phyloP scores from a whole-genome alignment of 2,329 filamentous ascomycete species.

The Ophiostoma sp. region DNA sequence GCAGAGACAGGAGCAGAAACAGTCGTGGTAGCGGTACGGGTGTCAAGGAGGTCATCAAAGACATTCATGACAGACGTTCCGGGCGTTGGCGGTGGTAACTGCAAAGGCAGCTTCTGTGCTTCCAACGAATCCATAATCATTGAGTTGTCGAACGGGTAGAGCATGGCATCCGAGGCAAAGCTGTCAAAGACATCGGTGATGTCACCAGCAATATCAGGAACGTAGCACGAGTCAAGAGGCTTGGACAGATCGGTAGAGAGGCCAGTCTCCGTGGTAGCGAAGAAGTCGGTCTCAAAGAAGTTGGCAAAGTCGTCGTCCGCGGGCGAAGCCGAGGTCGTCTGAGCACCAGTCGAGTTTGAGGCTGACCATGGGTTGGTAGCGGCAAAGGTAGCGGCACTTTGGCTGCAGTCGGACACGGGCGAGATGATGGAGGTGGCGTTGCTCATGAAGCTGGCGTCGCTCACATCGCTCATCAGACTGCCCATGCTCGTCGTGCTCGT shows the following conservation, averaged over 20 bases:
- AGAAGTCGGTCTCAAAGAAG: slow-evolving; percentile 35
- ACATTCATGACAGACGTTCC: neutral
- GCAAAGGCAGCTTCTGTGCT: neutral
- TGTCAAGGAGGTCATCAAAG: neutral
- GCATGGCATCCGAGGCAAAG: slow-evolving; percentile 39
- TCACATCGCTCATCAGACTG: slow-evolving; percentile 24
- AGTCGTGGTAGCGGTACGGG: neutral
- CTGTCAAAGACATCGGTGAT: slow-evolving; percentile 24
- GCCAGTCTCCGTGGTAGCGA: slow-evolving; percentile 24
- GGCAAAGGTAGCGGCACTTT: slow-evolving; percentile 42
- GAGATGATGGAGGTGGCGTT: slow-evolving; percentile 45
- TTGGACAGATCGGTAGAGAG: neutral
- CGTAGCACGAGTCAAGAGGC: neutral
- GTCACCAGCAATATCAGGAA: neutral
- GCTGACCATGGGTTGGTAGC: slow-evolving; percentile 33
- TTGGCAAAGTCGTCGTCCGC: slow-evolving; percentile 39
- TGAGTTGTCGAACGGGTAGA: slow-evolving; percentile 40
- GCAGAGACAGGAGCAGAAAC: neutral
- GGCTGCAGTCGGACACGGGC: slow-evolving; percentile 48
- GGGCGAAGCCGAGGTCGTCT: slow-evolving; percentile 50
- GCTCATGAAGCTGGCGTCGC: slow-evolving; percentile 35
- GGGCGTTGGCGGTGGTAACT: neutral
- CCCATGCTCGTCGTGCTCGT: slow-evolving; percentile 30
- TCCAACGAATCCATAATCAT: neutral
- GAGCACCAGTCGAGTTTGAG: slow-evolving; percentile 38